Evolutionary conservation across 2,329 filamentous ascomycete species (phyloP).

Genomic region (Parascedosporium putredinis): DNA sequence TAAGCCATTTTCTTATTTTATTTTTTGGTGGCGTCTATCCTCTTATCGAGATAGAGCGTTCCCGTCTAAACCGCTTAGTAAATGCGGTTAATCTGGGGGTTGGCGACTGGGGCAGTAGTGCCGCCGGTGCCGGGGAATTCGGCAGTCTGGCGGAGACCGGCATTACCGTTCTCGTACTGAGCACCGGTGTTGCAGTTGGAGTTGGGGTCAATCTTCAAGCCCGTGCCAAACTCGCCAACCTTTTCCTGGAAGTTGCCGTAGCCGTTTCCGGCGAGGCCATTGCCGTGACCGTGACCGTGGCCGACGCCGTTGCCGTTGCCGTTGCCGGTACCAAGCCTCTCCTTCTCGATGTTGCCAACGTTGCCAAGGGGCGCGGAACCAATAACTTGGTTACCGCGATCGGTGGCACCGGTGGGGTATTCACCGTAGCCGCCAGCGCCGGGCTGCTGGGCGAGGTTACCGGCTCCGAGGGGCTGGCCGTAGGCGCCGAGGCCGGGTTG

Average conservation of each 20-base stretch:
- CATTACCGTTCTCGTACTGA: background rate
- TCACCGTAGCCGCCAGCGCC: background rate
- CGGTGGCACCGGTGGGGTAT: background rate
- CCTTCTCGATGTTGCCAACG: background rate
- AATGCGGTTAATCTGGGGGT: background rate
- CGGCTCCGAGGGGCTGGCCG: background rate
- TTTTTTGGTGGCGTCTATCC: too few relatives aligned
- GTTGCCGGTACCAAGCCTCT: background rate
- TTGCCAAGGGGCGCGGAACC: background rate
- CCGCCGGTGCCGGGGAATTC: constrained; percentile 1
- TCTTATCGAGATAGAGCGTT: background rate
- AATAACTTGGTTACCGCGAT: background rate
- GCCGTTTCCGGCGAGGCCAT: background rate
- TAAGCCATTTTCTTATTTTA: background rate
- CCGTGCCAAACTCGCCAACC: background rate
- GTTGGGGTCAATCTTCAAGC: background rate
- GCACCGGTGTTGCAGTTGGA: background rate
- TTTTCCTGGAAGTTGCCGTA: constrained; percentile 1
- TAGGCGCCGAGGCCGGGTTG: background rate
- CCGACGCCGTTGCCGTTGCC: background rate
- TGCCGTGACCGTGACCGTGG: background rate
- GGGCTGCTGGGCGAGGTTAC: background rate
- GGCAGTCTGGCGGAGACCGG: background rate
- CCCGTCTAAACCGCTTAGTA: background rate
- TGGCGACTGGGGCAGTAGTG: background rate